Evolutionary conservation across 495 filamentous ascomycete genomes (phyloP).

Genomic region (Xylaria scruposa): DNA sequence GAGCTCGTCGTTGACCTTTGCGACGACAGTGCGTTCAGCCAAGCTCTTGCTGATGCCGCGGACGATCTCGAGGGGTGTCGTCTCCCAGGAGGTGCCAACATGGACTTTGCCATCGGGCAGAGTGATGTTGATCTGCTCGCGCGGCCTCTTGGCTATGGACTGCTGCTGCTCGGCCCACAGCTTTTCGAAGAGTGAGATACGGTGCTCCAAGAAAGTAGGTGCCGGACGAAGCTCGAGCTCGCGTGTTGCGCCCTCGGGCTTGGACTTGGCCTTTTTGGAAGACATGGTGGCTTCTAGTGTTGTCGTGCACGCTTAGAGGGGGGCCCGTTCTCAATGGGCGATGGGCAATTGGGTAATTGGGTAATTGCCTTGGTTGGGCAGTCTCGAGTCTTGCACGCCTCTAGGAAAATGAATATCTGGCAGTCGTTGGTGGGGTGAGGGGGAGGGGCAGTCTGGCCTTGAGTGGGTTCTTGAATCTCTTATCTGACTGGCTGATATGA

Average conservation of each 20-base stretch:
- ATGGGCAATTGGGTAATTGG: background rate
- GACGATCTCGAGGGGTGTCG: slow-evolving; percentile 70
- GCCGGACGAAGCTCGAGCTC: slow-evolving; percentile 67
- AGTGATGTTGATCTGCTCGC: slow-evolving; percentile 70
- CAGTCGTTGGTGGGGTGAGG: slow-evolving; percentile 18
- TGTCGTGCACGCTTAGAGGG: background rate
- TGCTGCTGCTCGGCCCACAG: slow-evolving; percentile 83
- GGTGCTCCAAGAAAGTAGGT: slow-evolving; percentile 80
- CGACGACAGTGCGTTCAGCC: slow-evolving; percentile 78
- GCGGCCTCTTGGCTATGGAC: slow-evolving; percentile 69
- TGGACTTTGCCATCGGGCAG: slow-evolving; percentile 67
- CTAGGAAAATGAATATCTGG: slow-evolving; percentile 9
- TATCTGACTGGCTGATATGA: slow-evolving; percentile 16
- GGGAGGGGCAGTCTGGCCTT: background rate
- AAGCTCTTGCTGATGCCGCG: slow-evolving; percentile 71
- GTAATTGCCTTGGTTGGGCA: background rate
- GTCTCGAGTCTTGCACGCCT: slow-evolving; percentile 7
- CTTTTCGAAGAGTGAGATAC: slow-evolving; percentile 85
- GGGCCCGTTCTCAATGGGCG: background rate
- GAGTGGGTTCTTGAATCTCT: background rate
- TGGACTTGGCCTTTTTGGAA: slow-evolving; percentile 54
- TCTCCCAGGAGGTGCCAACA: slow-evolving; percentile 73
- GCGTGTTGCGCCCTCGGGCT: slow-evolving; percentile 44
- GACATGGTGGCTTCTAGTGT: slow-evolving; percentile 14
- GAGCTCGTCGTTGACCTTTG: slow-evolving; percentile 75